Percentiles rank a stretch among this genome's conserved stretches.
Evolutionary conservation across 1,284 basidiomycete species (phyloP).

Genomic region (Grifola frondosa): DNA sequence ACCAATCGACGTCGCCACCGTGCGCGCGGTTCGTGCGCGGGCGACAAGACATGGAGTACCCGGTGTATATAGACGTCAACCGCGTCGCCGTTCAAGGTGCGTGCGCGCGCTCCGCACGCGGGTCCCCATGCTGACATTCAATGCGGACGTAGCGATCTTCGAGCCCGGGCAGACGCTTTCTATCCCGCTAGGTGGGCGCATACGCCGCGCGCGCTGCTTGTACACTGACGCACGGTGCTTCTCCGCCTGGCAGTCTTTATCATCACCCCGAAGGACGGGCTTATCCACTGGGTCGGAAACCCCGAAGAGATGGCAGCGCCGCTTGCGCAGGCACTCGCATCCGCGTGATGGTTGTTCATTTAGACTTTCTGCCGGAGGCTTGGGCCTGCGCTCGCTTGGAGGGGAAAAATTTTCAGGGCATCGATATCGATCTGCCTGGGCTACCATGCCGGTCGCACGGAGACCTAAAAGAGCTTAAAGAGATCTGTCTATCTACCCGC

Average conservation of each 20-base stretch:
- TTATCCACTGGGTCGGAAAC: constrained; percentile 34
- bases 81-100: constrained; percentile 30
- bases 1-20: constrained; percentile 25
- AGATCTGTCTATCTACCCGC: too few relatives aligned
- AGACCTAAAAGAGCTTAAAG: too few relatives aligned
- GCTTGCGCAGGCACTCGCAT: constrained; percentile 23
- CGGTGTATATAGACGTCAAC: constrained; percentile 30
- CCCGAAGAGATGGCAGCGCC: constrained; percentile 32
- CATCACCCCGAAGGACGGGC: constrained; percentile 31
- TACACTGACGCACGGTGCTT: constrained; percentile 5
- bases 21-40: constrained; percentile 27
- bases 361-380: too few relatives aligned
- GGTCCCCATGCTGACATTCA: background rate
- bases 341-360: too few relatives aligned
- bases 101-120: constrained; percentile 5
- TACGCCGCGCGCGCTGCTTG: background rate
- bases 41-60: constrained; percentile 31
- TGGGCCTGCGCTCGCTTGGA: too few relatives aligned
- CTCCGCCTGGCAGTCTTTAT: constrained; percentile 32
- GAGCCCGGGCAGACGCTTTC: constrained; percentile 32
- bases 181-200: constrained; percentile 29
- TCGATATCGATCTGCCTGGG: too few relatives aligned
- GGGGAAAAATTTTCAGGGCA: background rate
- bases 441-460: too few relatives aligned
- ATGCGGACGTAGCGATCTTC: constrained; percentile 26